Conservation (phyloP, 1,284 basidiomycete species). For the Fistulina hepatica region DNA sequence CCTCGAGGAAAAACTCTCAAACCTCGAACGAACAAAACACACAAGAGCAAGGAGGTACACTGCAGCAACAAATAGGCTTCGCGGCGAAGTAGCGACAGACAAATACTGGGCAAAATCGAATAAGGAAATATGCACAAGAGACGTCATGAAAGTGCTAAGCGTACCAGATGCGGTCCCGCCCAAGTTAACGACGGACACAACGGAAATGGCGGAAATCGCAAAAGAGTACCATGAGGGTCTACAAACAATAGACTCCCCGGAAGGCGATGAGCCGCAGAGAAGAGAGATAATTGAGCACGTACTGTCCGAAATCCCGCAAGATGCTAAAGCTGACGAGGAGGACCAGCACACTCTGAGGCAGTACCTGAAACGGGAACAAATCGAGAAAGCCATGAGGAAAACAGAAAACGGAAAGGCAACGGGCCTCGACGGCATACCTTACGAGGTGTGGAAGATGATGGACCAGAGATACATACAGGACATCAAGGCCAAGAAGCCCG, state of each 20-base stretch:
- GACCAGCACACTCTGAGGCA: background rate
- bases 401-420: slow-evolving; percentile 9
- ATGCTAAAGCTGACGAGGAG: background rate
- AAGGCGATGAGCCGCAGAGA: background rate
- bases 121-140: slow-evolving; percentile 12
- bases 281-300: too few relatives aligned
- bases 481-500: slow-evolving; percentile 1
- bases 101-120: slow-evolving; percentile 8
- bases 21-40: background rate
- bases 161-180: slow-evolving; percentile 3
- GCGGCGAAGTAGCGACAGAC: slow-evolving; percentile 1
- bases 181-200: slow-evolving; percentile 5
- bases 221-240: slow-evolving; percentile 9
- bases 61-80: background rate
- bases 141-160: slow-evolving; percentile 1
- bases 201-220: slow-evolving; percentile 13
- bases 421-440: slow-evolving; percentile 9
- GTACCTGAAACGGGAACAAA: background rate
- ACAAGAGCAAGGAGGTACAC: background rate
- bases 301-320: background rate
- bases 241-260: background rate
- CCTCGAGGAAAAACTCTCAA: background rate
- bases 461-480: background rate
- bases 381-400: slow-evolving; percentile 3
- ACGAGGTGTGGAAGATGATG: slow-evolving; percentile 7